Evolutionary conservation across 2,329 filamentous ascomycete species (phyloP).

Genomic region (Trichoderma hamatum): DNA sequence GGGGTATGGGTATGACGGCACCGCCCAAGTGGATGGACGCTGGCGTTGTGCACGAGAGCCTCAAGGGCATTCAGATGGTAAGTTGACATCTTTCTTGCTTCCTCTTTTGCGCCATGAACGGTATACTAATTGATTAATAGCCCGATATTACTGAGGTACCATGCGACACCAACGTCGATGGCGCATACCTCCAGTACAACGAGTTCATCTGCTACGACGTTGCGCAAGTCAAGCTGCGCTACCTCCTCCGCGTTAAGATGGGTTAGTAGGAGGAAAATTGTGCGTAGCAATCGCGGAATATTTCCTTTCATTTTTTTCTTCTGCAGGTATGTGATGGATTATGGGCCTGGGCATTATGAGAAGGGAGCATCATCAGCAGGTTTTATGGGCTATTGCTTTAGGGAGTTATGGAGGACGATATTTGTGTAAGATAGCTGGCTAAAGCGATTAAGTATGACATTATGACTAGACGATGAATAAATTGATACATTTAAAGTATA

Average conservation of each 20-base stretch:
- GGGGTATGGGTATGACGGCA: slow-evolving; percentile 66
- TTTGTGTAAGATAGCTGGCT: slow-evolving; percentile 15
- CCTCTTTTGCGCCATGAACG: neutral
- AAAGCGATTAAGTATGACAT: neutral
- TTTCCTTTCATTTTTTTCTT: neutral
- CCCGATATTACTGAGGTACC: slow-evolving; percentile 54
- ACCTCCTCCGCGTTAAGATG: slow-evolving; percentile 67
- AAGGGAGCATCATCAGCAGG: neutral
- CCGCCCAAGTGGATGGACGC: slow-evolving; percentile 79
- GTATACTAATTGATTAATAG: slow-evolving; percentile 37
- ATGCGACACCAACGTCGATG: slow-evolving; percentile 49
- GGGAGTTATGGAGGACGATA: neutral
- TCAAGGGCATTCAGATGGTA: slow-evolving; percentile 73
- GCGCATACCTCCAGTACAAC: slow-evolving; percentile 64
- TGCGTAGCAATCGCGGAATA: neutral
- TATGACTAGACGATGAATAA: slow-evolving; percentile 18
- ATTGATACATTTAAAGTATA: neutral
- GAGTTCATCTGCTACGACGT: slow-evolving; percentile 75
- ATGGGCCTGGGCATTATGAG: neutral
- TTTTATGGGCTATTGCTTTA: neutral
- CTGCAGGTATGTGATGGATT: neutral
- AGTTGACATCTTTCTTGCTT: slow-evolving; percentile 35
- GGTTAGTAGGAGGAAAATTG: neutral
- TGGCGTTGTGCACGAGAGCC: slow-evolving; percentile 60
- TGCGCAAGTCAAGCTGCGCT: slow-evolving; percentile 69